phyloP scores from a whole-genome alignment of 2,329 filamentous ascomycete species.

The Botrytis fragariae region DNA sequence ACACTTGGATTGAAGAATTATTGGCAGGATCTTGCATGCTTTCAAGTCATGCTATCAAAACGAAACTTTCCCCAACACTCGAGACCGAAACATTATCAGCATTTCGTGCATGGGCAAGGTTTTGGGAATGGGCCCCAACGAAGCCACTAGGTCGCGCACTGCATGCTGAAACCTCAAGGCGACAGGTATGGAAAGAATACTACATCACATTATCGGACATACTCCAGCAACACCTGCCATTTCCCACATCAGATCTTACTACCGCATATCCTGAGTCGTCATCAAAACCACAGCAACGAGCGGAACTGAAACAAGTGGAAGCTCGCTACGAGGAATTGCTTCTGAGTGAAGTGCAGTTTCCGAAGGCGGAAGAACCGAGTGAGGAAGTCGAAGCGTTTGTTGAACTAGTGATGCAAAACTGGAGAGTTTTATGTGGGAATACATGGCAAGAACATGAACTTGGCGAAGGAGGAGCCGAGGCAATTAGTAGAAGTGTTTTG shows the following conservation, averaged over 20 bases:
- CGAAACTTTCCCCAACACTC: conserved; percentile 49
- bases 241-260: conserved; percentile 47
- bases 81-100: conserved; percentile 54
- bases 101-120: conserved; percentile 67
- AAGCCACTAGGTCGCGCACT: conserved; percentile 56
- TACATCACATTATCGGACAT: conserved; percentile 77
- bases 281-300: conserved; percentile 61
- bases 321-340: conserved; percentile 75
- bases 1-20: conserved; percentile 76
- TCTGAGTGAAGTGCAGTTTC: conserved; percentile 77
- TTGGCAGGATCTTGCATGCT: conserved; percentile 73
- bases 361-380: conserved; percentile 75
- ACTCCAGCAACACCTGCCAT: conserved; percentile 63
- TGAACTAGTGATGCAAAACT: conserved; percentile 77
- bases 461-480: conserved; percentile 75
- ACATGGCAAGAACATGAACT: conserved; percentile 79
- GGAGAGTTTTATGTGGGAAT: conserved; percentile 75
- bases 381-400: conserved; percentile 80
- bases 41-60: conserved; percentile 57
- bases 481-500: conserved; percentile 71
- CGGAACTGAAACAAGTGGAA: conserved; percentile 79
- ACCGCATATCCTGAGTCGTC: conserved; percentile 49
- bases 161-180: conserved; percentile 57
- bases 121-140: conserved; percentile 54
- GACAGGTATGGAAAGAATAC: conserved; percentile 80